These are phyloP conservation scores for Lizonia empirigonia DNA, from an alignment of 2,329 filamentous ascomycete species.

Conservation along the genomic window DNA sequence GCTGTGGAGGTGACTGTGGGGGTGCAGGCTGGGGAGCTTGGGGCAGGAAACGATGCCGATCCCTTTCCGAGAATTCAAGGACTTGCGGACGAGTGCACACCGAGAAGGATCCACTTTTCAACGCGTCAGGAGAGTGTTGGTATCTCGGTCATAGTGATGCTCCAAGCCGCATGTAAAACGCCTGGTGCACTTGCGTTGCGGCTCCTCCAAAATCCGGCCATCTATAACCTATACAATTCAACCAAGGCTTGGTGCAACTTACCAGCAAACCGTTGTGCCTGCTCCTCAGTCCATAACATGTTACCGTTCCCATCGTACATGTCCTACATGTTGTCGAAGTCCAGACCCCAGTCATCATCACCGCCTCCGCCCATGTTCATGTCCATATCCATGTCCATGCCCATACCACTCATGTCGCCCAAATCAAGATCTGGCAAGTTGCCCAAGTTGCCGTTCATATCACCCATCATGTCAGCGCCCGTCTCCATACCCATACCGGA, in stretches of 20 bases:
- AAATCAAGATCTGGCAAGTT: conserved; percentile 39
- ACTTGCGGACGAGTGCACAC: conserved; percentile 7
- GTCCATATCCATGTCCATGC: conserved; percentile 35
- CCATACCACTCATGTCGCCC: conserved; percentile 37
- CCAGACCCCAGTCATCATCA: conserved; percentile 50
- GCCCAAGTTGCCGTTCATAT: conserved; percentile 33
- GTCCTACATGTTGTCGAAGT: conserved; percentile 48
- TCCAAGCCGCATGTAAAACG: not conserved
- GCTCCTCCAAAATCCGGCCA: not conserved
- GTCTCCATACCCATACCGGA: conserved; percentile 39
- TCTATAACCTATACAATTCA: not conserved
- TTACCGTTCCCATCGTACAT: not conserved
- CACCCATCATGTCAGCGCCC: conserved; percentile 24
- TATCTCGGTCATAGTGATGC: not conserved
- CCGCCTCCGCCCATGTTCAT: conserved; percentile 37
- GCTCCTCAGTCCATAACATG: not conserved
- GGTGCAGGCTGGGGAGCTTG: conserved; percentile 14
- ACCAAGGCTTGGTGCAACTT: not conserved
- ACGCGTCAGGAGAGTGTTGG: not conserved
- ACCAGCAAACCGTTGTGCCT: not conserved
- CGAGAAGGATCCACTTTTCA: conserved; percentile 7
- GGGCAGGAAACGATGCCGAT: conserved; percentile 5
- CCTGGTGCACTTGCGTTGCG: not conserved
- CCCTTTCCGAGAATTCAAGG: conserved; percentile 2
- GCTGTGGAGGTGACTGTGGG: conserved; percentile 17